Conservation (phyloP, 306 rosid species). For the Gastrolobium villosum region DNA sequence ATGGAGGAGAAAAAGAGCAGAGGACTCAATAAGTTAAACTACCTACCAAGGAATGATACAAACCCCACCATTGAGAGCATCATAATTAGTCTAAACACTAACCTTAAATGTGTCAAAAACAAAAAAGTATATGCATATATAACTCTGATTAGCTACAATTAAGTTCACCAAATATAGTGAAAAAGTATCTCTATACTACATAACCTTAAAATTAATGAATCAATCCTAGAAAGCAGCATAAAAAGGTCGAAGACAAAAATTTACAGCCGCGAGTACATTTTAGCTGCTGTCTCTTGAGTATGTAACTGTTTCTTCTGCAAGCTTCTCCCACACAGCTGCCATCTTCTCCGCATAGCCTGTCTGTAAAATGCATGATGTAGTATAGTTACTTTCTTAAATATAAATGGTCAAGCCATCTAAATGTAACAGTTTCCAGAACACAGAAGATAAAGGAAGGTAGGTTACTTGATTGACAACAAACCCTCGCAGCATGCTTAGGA, state of each 20-base stretch:
- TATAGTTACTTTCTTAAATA: slow-evolving; percentile 30
- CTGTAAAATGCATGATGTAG: slow-evolving; percentile 49
- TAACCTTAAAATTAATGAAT: slow-evolving; percentile 13
- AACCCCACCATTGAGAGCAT: background rate
- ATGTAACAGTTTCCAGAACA: slow-evolving; percentile 12
- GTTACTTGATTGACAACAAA: slow-evolving; percentile 59
- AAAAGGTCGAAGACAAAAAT: slow-evolving; percentile 43
- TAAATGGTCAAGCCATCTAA: slow-evolving; percentile 17
- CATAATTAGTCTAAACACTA: background rate
- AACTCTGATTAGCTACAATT: slow-evolving; percentile 40
- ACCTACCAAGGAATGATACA: background rate
- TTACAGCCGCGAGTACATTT: slow-evolving; percentile 58
- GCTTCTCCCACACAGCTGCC: slow-evolving; percentile 83
- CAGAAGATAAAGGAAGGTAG: slow-evolving; percentile 17
- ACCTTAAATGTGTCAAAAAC: slow-evolving; percentile 12
- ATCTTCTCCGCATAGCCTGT: slow-evolving; percentile 91
- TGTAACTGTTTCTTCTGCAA: slow-evolving; percentile 77
- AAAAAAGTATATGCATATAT: slow-evolving; percentile 31
- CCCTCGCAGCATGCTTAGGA: slow-evolving; percentile 56
- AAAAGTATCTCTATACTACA: slow-evolving; percentile 25
- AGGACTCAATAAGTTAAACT: background rate
- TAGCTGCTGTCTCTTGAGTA: slow-evolving; percentile 65
- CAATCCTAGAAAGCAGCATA: slow-evolving; percentile 27
- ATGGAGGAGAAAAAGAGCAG: too few relatives aligned
- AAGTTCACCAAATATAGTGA: background rate